Evolutionary conservation across 1,139 yeast species (phyloP).

Genomic region (Hyphopichia fennica): DNA sequence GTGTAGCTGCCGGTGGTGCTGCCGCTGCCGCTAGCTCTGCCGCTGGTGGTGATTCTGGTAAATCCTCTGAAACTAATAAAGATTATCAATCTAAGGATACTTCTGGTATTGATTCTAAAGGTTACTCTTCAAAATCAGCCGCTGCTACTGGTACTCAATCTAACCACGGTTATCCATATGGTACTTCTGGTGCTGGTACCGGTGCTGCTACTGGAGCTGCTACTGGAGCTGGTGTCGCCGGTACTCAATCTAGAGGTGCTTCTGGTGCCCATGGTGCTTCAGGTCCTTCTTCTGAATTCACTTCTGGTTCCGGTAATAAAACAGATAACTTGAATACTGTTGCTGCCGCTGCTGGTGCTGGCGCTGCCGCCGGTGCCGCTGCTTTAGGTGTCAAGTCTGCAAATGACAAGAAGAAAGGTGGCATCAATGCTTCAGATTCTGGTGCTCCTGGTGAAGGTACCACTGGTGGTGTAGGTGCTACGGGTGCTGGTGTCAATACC

Average conservation of each 20-base stretch:
- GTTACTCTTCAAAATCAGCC: not conserved
- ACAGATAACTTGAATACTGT: not conserved
- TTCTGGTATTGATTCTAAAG: not conserved
- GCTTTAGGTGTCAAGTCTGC: slow-evolving; percentile 1
- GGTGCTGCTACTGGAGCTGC: not conserved
- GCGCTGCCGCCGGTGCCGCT: slow-evolving; percentile 8
- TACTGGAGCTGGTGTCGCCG: slow-evolving; percentile 1
- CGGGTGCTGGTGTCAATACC: slow-evolving; percentile 2
- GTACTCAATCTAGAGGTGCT: slow-evolving; percentile 4
- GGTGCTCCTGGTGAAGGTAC: slow-evolving; percentile 4
- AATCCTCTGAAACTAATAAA: not conserved
- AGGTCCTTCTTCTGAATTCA: not conserved
- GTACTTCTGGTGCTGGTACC: not conserved
- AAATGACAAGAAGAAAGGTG: not conserved
- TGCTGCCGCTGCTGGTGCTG: slow-evolving; percentile 7
- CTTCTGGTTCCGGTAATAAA: slow-evolving; percentile 1
- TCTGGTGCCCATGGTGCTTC: not conserved
- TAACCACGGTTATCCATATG: slow-evolving; percentile 1
- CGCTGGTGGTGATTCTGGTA: slow-evolving; percentile 5
- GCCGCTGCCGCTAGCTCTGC: slow-evolving; percentile 8
- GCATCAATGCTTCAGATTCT: not conserved
- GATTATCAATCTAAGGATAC: not conserved
- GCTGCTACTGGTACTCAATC: not conserved
- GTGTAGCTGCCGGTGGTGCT: slow-evolving; percentile 10
- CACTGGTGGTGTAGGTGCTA: slow-evolving; percentile 8